Percentiles rank a stretch among this genome's conserved stretches.
phyloP scores from a whole-genome alignment of 768 basidiomycete genomes.

The Auricularia sp. region DNA sequence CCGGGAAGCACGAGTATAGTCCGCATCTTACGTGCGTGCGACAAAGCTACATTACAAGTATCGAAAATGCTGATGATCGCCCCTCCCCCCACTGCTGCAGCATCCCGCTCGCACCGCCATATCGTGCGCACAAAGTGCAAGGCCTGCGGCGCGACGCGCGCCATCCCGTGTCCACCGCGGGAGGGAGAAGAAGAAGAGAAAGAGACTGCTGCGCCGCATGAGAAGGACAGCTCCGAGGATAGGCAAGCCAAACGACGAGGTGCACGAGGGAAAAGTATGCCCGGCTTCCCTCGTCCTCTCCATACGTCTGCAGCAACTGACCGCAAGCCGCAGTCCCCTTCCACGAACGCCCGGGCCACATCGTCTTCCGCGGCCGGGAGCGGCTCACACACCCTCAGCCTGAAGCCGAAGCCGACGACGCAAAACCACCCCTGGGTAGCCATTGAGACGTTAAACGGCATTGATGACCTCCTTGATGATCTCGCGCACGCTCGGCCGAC shows the following conservation, averaged over 20 bases:
- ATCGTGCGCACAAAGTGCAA: slow-evolving; percentile 48
- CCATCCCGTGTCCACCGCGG: slow-evolving; percentile 36
- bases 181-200: not conserved
- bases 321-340: slow-evolving; percentile 35
- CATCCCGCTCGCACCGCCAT: slow-evolving; percentile 40
- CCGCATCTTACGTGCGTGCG: slow-evolving; percentile 46
- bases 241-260: not conserved
- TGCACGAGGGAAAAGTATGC: slow-evolving; percentile 6
- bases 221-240: not conserved
- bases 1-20: slow-evolving; percentile 58
- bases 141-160: slow-evolving; percentile 45
- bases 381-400: not conserved
- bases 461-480: slow-evolving; percentile 3
- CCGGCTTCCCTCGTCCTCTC: not conserved
- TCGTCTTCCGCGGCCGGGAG: slow-evolving; percentile 53
- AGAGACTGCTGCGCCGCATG: slow-evolving; percentile 5
- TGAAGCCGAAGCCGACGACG: too few species aligned
- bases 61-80: too few species aligned
- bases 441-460: not conserved
- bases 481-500: not conserved
- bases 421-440: too few species aligned
- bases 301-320: slow-evolving; percentile 9
- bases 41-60: not conserved
- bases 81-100: slow-evolving; percentile 15
- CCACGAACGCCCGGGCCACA: slow-evolving; percentile 50